Conservation (phyloP, 768 basidiomycete species). For the Pleurotus salmoneostramineus region DNA sequence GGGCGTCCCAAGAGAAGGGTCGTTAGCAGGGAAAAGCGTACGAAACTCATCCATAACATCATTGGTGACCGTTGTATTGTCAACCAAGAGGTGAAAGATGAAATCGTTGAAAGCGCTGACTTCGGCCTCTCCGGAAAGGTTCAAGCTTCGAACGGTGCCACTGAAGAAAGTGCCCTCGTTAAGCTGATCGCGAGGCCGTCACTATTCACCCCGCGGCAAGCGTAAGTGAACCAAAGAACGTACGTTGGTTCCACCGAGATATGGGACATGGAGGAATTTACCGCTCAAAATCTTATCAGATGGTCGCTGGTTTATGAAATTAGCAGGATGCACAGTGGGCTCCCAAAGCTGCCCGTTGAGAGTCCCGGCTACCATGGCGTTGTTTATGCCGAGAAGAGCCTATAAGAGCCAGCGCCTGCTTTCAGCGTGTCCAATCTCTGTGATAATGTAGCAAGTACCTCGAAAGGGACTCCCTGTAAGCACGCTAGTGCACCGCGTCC, state of each 20-base stretch:
- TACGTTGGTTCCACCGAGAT: constrained; percentile 53
- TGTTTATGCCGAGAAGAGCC: constrained; percentile 47
- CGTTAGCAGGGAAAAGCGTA: constrained; percentile 43
- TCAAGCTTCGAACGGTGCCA: constrained; percentile 29
- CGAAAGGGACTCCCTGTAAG: constrained; percentile 40
- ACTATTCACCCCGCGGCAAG: too few relatives aligned
- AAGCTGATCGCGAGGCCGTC: too few relatives aligned
- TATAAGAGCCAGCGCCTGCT: too few relatives aligned
- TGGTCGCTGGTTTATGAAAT: constrained; percentile 41
- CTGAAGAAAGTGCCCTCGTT: constrained; percentile 53
- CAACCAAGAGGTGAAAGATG: constrained; percentile 45
- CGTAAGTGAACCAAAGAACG: too few relatives aligned
- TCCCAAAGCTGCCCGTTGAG: constrained; percentile 57
- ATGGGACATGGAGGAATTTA: constrained; percentile 50
- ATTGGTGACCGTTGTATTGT: constrained; percentile 42
- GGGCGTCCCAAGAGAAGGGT: constrained; percentile 39
- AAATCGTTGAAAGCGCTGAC: constrained; percentile 41
- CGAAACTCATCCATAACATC: constrained; percentile 36
- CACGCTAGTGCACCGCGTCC: constrained; percentile 36
- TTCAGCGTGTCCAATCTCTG: too few relatives aligned
- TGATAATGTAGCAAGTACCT: too few relatives aligned
- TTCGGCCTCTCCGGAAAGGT: constrained; percentile 34
- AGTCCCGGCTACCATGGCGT: constrained; percentile 37
- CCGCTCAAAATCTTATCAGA: constrained; percentile 41
- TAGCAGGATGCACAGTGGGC: constrained; percentile 47